A percentile compares a stretch with the other conserved stretches of the same genome.
Evolutionary conservation across 352 stramenopile genomes (phyloP).

Genomic region (Globisporangium megalacanthum): DNA sequence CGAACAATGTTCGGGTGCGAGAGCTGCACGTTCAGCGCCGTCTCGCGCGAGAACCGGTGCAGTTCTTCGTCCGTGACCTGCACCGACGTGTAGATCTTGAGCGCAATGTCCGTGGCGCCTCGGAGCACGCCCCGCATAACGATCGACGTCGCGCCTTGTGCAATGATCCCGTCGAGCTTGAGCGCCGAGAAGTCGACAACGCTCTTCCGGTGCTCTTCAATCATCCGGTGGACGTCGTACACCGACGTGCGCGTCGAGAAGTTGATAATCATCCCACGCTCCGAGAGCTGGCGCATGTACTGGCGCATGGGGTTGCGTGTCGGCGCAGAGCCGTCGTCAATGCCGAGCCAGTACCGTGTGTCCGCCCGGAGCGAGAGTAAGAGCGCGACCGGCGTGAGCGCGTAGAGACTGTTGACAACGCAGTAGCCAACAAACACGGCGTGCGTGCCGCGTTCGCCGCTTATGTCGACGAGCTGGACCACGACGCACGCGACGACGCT

Average conservation of each 20-base stretch:
- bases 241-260: slow-evolving; percentile 85
- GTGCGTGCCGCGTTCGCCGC: slow-evolving; percentile 16
- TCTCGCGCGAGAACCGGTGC: slow-evolving; percentile 73
- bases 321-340: slow-evolving; percentile 51
- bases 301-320: slow-evolving; percentile 56
- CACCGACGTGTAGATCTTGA: slow-evolving; percentile 85
- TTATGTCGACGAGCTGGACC: slow-evolving; percentile 44
- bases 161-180: slow-evolving; percentile 70
- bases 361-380: slow-evolving; percentile 74
- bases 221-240: slow-evolving; percentile 87
- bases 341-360: slow-evolving; percentile 80
- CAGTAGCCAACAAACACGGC: slow-evolving; percentile 38
- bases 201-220: slow-evolving; percentile 77
- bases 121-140: slow-evolving; percentile 73
- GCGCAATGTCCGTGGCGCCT: slow-evolving; percentile 49
- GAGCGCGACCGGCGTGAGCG: slow-evolving; percentile 61
- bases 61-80: slow-evolving; percentile 83
- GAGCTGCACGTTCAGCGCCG: slow-evolving; percentile 71
- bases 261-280: slow-evolving; percentile 83
- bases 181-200: slow-evolving; percentile 79
- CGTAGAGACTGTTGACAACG: slow-evolving; percentile 46
- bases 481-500: slow-evolving; percentile 37
- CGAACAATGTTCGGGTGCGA: slow-evolving; percentile 81
- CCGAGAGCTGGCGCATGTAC: slow-evolving; percentile 68
- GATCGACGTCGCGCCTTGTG: slow-evolving; percentile 74